Conservation (phyloP, 345 rosid genomes). For the Noccaea bulbosa region DNA sequence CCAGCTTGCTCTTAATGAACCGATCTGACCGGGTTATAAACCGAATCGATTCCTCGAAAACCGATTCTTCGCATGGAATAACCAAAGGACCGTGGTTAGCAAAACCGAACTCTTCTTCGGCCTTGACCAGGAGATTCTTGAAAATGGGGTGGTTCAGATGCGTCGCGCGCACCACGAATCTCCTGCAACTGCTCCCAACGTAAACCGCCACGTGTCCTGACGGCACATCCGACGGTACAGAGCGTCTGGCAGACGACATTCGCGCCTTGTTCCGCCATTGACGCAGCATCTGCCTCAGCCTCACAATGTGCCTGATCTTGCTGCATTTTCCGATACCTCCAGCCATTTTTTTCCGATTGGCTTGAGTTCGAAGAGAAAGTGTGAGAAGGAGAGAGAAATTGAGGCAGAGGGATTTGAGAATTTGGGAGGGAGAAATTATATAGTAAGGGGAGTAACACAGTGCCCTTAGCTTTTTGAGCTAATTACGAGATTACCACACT, state of each 20-base stretch:
- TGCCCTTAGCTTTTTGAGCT: slow-evolving; percentile 32
- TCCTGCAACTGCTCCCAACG: slow-evolving; percentile 66
- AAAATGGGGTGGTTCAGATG: slow-evolving; percentile 87
- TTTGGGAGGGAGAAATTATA: slow-evolving; percentile 43
- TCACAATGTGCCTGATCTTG: slow-evolving; percentile 86
- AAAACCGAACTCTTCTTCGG: slow-evolving; percentile 96
- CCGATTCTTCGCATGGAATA: slow-evolving; percentile 87
- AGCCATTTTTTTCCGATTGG: slow-evolving; percentile 52
- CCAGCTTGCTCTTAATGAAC: slow-evolving; percentile 47
- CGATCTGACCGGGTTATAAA: slow-evolving; percentile 57
- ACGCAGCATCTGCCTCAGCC: slow-evolving; percentile 81
- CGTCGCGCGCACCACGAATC: slow-evolving; percentile 85
- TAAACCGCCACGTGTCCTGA: slow-evolving; percentile 87
- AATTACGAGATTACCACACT: slow-evolving; percentile 47
- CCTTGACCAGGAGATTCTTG: slow-evolving; percentile 64
- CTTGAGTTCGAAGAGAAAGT: background rate
- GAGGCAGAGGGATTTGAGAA: slow-evolving; percentile 35
- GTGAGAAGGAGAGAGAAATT: background rate
- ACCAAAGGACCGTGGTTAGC: slow-evolving; percentile 70
- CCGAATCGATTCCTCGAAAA: slow-evolving; percentile 76
- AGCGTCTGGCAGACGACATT: slow-evolving; percentile 56
- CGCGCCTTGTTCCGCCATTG: slow-evolving; percentile 92
- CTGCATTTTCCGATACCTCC: slow-evolving; percentile 68
- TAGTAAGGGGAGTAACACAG: slow-evolving; percentile 26
- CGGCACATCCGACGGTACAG: slow-evolving; percentile 77